Evolutionary conservation across 2,329 filamentous ascomycete species (phyloP).

Genomic region (Phyllachora maydis): DNA sequence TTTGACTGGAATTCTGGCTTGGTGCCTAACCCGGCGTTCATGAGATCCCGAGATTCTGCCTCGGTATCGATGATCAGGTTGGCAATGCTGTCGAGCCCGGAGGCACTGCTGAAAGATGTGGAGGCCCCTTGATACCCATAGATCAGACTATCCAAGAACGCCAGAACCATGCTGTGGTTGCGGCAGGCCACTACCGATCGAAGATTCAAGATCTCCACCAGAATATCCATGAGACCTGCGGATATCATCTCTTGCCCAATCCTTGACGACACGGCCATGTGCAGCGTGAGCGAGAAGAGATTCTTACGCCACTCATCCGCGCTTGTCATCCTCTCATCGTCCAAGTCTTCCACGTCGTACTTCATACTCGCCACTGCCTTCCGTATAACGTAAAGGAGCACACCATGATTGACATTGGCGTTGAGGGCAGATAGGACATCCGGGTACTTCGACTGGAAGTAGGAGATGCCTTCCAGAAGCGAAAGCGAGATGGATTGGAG

Average conservation of each 20-base stretch:
- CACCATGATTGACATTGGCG: slow-evolving; percentile 88
- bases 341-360: slow-evolving; percentile 27
- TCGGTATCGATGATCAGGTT: slow-evolving; percentile 69
- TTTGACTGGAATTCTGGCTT: slow-evolving; percentile 49
- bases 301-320: slow-evolving; percentile 80
- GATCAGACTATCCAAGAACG: slow-evolving; percentile 75
- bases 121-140: slow-evolving; percentile 74
- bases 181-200: slow-evolving; percentile 66
- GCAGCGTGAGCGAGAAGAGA: slow-evolving; percentile 70
- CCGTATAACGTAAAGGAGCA: slow-evolving; percentile 78
- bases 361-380: slow-evolving; percentile 76
- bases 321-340: slow-evolving; percentile 38
- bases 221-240: slow-evolving; percentile 72
- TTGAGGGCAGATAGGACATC: slow-evolving; percentile 85
- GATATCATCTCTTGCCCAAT: slow-evolving; percentile 71
- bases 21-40: slow-evolving; percentile 52
- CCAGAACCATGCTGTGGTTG: slow-evolving; percentile 64
- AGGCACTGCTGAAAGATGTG: slow-evolving; percentile 58
- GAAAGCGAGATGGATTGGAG: slow-evolving; percentile 68
- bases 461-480: slow-evolving; percentile 68
- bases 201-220: slow-evolving; percentile 73
- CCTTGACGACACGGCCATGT: slow-evolving; percentile 53
- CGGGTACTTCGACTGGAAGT: slow-evolving; percentile 51
- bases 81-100: slow-evolving; percentile 79
- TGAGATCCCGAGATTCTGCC: slow-evolving; percentile 42